Evolutionary conservation across 345 rosid genomes (phyloP).

Genomic region (Alliaria petiolata): DNA sequence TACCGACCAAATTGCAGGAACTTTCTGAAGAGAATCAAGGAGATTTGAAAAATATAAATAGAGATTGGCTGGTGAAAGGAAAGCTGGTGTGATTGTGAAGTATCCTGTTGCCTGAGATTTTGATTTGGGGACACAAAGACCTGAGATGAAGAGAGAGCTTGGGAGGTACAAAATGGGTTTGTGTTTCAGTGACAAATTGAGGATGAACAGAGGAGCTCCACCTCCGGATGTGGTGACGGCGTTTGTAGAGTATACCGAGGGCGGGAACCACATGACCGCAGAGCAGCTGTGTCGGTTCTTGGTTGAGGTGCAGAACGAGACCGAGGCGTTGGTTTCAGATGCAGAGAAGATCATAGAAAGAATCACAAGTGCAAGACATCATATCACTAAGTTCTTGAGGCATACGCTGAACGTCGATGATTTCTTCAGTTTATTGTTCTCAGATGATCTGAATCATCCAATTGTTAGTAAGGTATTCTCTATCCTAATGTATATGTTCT

Average conservation of each 20-base stretch:
- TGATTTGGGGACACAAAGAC: constrained; percentile 2
- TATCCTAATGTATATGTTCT: neutral
- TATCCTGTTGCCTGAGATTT: neutral
- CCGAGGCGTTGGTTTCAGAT: constrained; percentile 34
- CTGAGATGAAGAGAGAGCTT: constrained; percentile 31
- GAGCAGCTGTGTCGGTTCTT: constrained; percentile 63
- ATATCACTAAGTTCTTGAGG: constrained; percentile 53
- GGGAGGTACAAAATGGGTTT: constrained; percentile 37
- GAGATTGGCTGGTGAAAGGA: neutral
- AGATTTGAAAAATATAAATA: constrained; percentile 13
- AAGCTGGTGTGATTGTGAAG: constrained; percentile 9
- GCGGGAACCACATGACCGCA: constrained; percentile 47
- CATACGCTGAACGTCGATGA: constrained; percentile 60
- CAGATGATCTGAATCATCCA: constrained; percentile 60
- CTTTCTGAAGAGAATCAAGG: constrained; percentile 17
- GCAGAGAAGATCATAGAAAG: constrained; percentile 53
- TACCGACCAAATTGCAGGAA: constrained; percentile 10
- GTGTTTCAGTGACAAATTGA: constrained; percentile 60
- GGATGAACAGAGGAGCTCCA: constrained; percentile 46
- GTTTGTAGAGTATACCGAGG: constrained; percentile 45
- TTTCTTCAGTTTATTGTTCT: constrained; percentile 57
- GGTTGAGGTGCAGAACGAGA: constrained; percentile 47
- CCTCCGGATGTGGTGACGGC: constrained; percentile 50
- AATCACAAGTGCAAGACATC: constrained; percentile 50
- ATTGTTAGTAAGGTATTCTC: constrained; percentile 39